Evolutionary conservation across 345 rosid species (phyloP), one percentile per base, ranked within the genome.

Genomic region (Crucihimalaya himalaica): DNA sequence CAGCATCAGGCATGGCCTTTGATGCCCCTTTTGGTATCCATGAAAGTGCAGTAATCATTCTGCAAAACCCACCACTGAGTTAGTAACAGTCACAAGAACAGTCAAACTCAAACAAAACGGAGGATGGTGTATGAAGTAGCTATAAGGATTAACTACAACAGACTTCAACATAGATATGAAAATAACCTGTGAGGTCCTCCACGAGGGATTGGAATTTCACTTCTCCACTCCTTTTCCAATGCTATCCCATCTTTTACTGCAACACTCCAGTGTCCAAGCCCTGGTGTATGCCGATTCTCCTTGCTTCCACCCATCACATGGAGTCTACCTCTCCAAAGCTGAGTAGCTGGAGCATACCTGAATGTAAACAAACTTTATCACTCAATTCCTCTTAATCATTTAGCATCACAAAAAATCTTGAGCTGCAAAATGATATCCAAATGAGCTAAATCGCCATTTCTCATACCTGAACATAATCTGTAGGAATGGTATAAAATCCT

Each of bases 231-330:
- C 52, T 81, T 84, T 73, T 91, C 98, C 68, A 82, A 74, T 42
- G 90, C 83, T 86, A 86, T 85, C 56, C 98, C 99, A 70, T 92
- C 90, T 81, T 88, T 89, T 4, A 95, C 93, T 16, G 96, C 93
- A 65, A 95, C 84, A 67, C 97, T 94, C 95, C 96, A 94, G 66
- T 94, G 97, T 65, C 88, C 96, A 72, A 91, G 35, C 19, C 81
- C 96, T 35, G 97, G 97, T 53, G 97, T 92, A 81, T 88, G 83
- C 42, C 99, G 78, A 66, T 92, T 88, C 84, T 91, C 97, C 81
- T 86, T 86, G 84, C 97, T 94, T 52, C 98, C 98, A 79, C 95
- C 97, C 98, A 94, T 94, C 79, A 94, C 98, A 68, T 94, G 98
- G 73, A 94, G 96, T 80, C 98, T 87, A 37, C 98, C 98, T 84